Percentiles rank a stretch among this genome's conserved stretches.
phyloP scores from a whole-genome alignment of 805 yeast species.

The Helenozyma rhizophorensis region DNA sequence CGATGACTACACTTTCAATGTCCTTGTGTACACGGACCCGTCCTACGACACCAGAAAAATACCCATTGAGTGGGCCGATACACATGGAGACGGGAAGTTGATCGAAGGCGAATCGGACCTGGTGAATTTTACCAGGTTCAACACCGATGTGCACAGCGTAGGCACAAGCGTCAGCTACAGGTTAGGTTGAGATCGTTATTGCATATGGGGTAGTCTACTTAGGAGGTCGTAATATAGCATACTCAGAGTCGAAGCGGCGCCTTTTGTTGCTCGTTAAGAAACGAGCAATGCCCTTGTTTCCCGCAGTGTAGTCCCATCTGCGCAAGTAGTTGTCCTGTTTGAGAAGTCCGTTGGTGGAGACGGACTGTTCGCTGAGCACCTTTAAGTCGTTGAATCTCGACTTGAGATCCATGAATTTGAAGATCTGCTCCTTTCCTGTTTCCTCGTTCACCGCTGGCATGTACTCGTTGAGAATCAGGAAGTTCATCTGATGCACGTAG shows the following conservation, averaged over 20 bases:
- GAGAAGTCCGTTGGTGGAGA: constrained; percentile 21
- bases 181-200: constrained; percentile 11
- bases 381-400: constrained; percentile 38
- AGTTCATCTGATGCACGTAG: constrained; percentile 54
- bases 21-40: constrained; percentile 76
- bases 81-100: constrained; percentile 51
- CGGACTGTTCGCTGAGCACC: constrained; percentile 28
- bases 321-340: constrained; percentile 45
- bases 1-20: constrained; percentile 69
- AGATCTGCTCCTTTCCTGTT: constrained; percentile 44
- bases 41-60: constrained; percentile 44
- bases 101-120: constrained; percentile 53
- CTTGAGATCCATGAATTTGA: constrained; percentile 42
- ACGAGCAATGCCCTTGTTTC: constrained; percentile 40
- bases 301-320: constrained; percentile 39
- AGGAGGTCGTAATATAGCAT: constrained; percentile 13
- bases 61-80: constrained; percentile 83
- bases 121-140: constrained; percentile 65
- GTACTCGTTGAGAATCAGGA: constrained; percentile 45
- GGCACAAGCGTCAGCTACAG: constrained; percentile 68
- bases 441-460: constrained; percentile 31
- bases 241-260: constrained; percentile 41
- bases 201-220: background rate
- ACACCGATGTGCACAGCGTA: constrained; percentile 64
- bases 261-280: constrained; percentile 51